A percentile compares a stretch with the other conserved stretches of the same genome.
Conservation (phyloP, 805 yeast species). For the Ogataea zsoltii region DNA sequence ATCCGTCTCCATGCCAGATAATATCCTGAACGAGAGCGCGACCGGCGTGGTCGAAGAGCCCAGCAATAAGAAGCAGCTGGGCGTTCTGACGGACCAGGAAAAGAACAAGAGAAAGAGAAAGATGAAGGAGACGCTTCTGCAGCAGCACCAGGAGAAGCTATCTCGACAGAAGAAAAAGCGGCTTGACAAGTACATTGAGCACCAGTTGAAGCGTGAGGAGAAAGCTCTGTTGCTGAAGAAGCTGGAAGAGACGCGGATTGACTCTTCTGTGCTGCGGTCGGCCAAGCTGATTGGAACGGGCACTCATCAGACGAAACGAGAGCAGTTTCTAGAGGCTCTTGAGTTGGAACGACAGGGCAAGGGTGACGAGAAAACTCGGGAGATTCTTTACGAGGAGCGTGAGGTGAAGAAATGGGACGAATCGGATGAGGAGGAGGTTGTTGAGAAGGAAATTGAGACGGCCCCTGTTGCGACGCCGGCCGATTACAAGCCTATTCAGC, state of each 20-base stretch:
- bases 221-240: slow-evolving; percentile 75
- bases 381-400: slow-evolving; percentile 69
- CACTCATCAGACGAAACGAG: slow-evolving; percentile 55
- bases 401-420: slow-evolving; percentile 63
- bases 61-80: slow-evolving; percentile 37
- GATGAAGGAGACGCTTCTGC: slow-evolving; percentile 55
- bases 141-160: slow-evolving; percentile 66
- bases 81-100: slow-evolving; percentile 59
- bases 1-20: not conserved
- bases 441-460: slow-evolving; percentile 9
- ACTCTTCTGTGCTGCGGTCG: slow-evolving; percentile 67
- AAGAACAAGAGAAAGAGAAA: slow-evolving; percentile 63
- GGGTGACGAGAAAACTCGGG: slow-evolving; percentile 59
- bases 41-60: slow-evolving; percentile 1
- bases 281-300: slow-evolving; percentile 81
- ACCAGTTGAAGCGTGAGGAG: slow-evolving; percentile 86
- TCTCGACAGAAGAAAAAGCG: slow-evolving; percentile 73
- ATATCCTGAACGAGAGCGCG: not conserved
- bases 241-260: slow-evolving; percentile 65
- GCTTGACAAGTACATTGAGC: slow-evolving; percentile 88
- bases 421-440: slow-evolving; percentile 23
- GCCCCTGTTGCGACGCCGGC: slow-evolving; percentile 35
- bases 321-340: slow-evolving; percentile 73
- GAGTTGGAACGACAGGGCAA: slow-evolving; percentile 72
- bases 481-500: slow-evolving; percentile 62